Percentiles rank a stretch among this genome's conserved stretches.
Conservation (phyloP, 345 rosid species). For the Citrus reticulata region DNA sequence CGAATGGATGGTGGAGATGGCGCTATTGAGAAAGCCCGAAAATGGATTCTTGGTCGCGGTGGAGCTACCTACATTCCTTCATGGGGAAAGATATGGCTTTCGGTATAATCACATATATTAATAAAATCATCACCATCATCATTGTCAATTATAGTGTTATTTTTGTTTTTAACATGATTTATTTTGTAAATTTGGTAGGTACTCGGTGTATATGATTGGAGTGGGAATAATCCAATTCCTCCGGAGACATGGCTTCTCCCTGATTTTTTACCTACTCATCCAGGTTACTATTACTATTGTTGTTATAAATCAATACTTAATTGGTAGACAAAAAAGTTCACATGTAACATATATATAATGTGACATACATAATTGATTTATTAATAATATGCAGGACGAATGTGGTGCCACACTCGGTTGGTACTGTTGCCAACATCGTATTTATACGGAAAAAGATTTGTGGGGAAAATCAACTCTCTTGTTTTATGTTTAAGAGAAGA, state of each 20-base stretch:
- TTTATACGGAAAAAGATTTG: conserved; percentile 55
- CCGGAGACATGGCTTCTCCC: conserved; percentile 70
- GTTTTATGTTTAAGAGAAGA: conserved; percentile 42
- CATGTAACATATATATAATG: no score
- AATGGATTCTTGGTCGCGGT: conserved; percentile 61
- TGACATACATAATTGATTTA: no score
- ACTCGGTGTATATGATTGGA: conserved; percentile 68
- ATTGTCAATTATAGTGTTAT: no score
- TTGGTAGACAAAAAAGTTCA: neutral
- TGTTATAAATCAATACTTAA: neutral
- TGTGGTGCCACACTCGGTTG: conserved; percentile 46
- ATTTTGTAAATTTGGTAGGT: conserved; percentile 24
- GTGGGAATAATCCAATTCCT: conserved; percentile 58
- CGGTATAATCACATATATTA: conserved; percentile 24
- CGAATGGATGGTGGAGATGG: conserved; percentile 36
- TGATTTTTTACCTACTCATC: conserved; percentile 39
- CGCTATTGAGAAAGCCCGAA: conserved; percentile 38
- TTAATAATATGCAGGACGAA: conserved; percentile 28
- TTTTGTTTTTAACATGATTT: neutral
- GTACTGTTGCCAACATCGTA: conserved; percentile 59
- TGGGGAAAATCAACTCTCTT: conserved; percentile 35
- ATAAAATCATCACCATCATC: neutral
- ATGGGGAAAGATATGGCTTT: conserved; percentile 83
- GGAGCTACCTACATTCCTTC: conserved; percentile 62
- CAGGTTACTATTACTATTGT: conserved; percentile 25